Base-by-base conservation (phyloP, 345 rosid species). In the Leavenworthia alabamica region DNA sequence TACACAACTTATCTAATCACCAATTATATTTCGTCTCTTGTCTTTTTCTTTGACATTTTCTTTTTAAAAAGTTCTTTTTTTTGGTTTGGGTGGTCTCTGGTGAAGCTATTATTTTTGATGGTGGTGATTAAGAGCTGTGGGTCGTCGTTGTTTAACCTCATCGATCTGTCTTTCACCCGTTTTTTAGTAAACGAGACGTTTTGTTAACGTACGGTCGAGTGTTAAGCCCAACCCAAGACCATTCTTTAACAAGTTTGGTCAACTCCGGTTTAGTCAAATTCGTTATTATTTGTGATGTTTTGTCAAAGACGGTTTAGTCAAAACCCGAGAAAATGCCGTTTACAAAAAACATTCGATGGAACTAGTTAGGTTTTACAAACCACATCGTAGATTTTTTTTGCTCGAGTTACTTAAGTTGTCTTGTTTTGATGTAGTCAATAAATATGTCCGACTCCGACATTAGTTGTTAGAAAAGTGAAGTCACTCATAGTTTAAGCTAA, bases 101-200 rank as follows among this genome's bases (percentile, higher is more conserved):
- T 39, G 50, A 63, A 40, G 16, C 68, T 40, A 51, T 39, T 4
- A 29, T 41, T 64, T 27, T 47, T 14, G 3, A 49, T 49, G 67
- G 67, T 62, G 28, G 13, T 41, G 4, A 41, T 26, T 41, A 17
- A 43, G 56, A 62, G 59, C 29, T 50, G 58, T 50, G 6, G 23
- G 52, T 41, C 37, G 52, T 41, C 37, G 19, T 61, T 42, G 63
- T 28, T 43, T 8, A 31, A 60, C 8, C 46, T 55, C 60, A 6
- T 60, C 12, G 52, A 29, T 44, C 26, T 28, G 23, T 48, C 26
- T 42, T 60, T 60, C 12, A 19, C 5, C 60, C 60, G 5, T 64
- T 41, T 41, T 51, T 52, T 64, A 64, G 68, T 6, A 64, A 63
- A 63, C 29, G 7, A 41, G 15, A 24, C n/a, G 12, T 27, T 27